Base-by-base conservation (phyloP, 768 basidiomycete species). In the Leucosporidium creatinivorum region DNA sequence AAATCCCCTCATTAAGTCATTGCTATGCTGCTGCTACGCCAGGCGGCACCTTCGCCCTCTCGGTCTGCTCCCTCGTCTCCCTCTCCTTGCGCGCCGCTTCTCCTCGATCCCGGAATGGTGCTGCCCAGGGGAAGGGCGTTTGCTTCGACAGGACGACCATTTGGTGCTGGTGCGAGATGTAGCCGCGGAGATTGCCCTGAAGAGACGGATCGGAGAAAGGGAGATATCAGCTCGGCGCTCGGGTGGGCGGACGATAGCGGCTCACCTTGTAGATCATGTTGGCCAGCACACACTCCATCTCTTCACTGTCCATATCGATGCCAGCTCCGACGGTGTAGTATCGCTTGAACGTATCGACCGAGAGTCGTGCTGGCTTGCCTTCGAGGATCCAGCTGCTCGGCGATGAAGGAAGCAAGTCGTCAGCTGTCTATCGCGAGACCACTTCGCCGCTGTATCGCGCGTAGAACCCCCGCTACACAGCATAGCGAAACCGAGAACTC, bases 81-180 rank as follows among this genome's bases (percentile, higher is more conserved):
- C 67, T 36, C 51, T 23, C 62, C 21, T 23, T 28, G 7, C 26
- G 31, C n/a, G 57, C 57, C 15, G 33, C 36, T 58, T 7, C 25
- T 21, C 13, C 1, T 5, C 30, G 33, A 15, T 19, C 18, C 23
- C 31, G 15, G 7, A 26, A 60, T 0, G 51, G 58, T 6, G 58
- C 25, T 55, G 58, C 62, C 71, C 68, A 69, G 7, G 73, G 74
- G 62, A 50, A 87, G 81, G 73, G 74, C 31, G 65, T 66, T 3
- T 84, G 82, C 77, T 85, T 87, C 54, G 87, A 86, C 75, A 92
- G 88, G 70, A 99, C 96, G 7, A 97, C 91, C 85, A 88, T 91
- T 80, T 90, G 89, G 78, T 89, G 89, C 76, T 89, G 90, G 75
- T 99, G 96, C 59, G 91, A 92, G 74, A 99, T 93, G 78, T 98